Conservation (phyloP, 192 early-diverging fungal genomes). For the Coemansia sp. region DNA sequence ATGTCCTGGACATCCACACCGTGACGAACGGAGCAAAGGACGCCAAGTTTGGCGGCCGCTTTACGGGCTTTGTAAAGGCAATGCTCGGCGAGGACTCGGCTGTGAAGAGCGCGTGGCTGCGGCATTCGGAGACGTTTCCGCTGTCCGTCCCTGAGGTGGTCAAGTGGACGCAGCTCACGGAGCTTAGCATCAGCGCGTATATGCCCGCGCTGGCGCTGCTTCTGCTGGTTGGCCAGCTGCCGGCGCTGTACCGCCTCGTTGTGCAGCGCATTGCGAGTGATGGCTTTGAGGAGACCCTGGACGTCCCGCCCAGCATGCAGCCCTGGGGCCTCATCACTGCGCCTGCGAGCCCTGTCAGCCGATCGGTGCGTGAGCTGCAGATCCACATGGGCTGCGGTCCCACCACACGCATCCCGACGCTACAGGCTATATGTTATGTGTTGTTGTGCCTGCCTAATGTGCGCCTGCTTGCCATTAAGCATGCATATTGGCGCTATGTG, state of each 20-base stretch:
- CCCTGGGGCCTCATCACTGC: slow-evolving; percentile 7
- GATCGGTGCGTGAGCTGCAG: slow-evolving; percentile 11
- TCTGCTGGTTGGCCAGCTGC: slow-evolving; percentile 23
- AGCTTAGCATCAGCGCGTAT: slow-evolving; percentile 32
- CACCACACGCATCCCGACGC: slow-evolving; percentile 5
- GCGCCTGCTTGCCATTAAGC: too few relatives aligned
- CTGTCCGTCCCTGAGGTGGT: slow-evolving; percentile 20
- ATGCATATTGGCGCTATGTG: too few relatives aligned
- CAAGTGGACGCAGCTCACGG: slow-evolving; percentile 19
- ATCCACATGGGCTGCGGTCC: slow-evolving; percentile 31
- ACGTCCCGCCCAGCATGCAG: background rate
- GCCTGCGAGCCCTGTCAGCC: background rate
- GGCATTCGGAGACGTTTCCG: slow-evolving; percentile 30
- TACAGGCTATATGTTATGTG: too few relatives aligned
- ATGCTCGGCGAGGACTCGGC: slow-evolving; percentile 10
- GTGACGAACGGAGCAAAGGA: slow-evolving; percentile 10
- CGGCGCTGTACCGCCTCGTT: slow-evolving; percentile 5
- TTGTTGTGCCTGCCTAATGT: too few relatives aligned
- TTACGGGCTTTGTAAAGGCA: slow-evolving; percentile 17
- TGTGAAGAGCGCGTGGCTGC: slow-evolving; percentile 26
- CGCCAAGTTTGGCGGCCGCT: slow-evolving; percentile 11
- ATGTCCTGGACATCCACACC: slow-evolving; percentile 22
- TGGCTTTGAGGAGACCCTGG: slow-evolving; percentile 8
- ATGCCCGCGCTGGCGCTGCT: slow-evolving; percentile 18
- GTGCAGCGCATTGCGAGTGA: slow-evolving; percentile 35